Evolutionary conservation across 345 rosid species (phyloP), one percentile per base, ranked within the genome.

Genomic region (Eucalyptus albens): DNA sequence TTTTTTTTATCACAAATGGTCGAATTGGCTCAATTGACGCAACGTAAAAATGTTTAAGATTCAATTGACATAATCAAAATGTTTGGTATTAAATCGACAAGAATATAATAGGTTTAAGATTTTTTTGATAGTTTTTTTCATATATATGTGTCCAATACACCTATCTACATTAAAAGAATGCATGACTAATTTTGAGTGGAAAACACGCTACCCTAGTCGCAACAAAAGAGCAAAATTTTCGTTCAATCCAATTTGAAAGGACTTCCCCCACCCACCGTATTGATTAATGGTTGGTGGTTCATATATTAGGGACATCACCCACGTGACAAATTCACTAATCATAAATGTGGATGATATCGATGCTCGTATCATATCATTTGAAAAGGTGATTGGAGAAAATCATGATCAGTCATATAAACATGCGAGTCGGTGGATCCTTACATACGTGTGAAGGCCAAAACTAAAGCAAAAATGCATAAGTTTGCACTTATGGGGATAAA

Each of bases 21-120:
- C 1, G 0, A 5, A 24, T 56, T 0, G 13, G 3, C 14, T 56
- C 6, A 22, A 56, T 24, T 9, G 62, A 56, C 0, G 11, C 3
- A 24, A 24, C 3, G 2, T 9, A 24, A 56, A 56, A 56, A 60
- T 2, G 1, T 60, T 27, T 60, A 60, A 13, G 1, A 60, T 27
- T 4, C 3, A 60, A 27, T 60, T 27, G 16, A 27, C 4, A 60
- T 29, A 6, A 26, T 13, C 15, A 27, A 60, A 60, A 60, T 1
- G 0, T 29, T 60, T 60, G 5, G 7, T 27, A 27, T 6, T 60
- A 6, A 60, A 60, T 60, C 7, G 9, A 26, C 3, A 12, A 60
- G 4, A 53, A 53, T 19, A 53, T 53, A 53, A 53, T 53, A 53
- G 0, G 2, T 53, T 53, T 19, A 53, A 53, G 10, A 53, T 5